These are phyloP conservation scores for Holtermannia corniformis DNA, from an alignment of 768 basidiomycete species.

Conservation along the genomic window DNA sequence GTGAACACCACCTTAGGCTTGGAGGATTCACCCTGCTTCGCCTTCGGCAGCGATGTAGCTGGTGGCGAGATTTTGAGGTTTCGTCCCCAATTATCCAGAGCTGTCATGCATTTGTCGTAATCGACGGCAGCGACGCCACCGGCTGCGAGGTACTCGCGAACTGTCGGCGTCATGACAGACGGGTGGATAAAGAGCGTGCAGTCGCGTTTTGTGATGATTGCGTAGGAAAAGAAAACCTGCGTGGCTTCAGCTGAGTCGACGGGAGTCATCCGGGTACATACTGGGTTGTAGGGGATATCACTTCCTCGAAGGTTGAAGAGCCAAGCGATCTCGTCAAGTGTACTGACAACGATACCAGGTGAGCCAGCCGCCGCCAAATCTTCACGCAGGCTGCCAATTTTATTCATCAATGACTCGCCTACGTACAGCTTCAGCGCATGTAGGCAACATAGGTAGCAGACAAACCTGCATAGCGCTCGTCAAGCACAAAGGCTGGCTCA, in stretches of 20 bases:
- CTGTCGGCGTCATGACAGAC: constrained; percentile 47
- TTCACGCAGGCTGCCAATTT: constrained; percentile 58
- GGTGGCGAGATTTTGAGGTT: constrained; percentile 2
- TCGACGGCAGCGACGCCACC: constrained; percentile 55
- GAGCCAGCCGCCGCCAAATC: constrained; percentile 52
- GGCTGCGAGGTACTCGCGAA: constrained; percentile 50
- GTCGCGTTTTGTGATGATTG: constrained; percentile 55
- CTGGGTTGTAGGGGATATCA: constrained; percentile 83
- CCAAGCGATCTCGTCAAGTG: constrained; percentile 86
- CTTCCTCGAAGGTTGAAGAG: constrained; percentile 64
- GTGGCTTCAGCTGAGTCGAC: neutral
- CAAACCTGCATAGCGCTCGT: constrained; percentile 49
- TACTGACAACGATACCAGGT: constrained; percentile 65
- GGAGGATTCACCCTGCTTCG: neutral
- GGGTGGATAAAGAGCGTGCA: constrained; percentile 63
- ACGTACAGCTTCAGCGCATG: no score
- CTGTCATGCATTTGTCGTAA: constrained; percentile 59
- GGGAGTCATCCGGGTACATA: constrained; percentile 32
- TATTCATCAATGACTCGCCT: constrained; percentile 49
- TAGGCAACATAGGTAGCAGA: no score
- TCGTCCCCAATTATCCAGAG: constrained; percentile 46
- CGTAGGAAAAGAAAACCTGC: constrained; percentile 85
- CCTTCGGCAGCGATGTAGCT: neutral
- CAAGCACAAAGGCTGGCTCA: constrained; percentile 59
- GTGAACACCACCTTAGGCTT: constrained; percentile 19